phyloP scores from a whole-genome alignment of 140 eudicot genomes.

The Oenanthe javanica region DNA sequence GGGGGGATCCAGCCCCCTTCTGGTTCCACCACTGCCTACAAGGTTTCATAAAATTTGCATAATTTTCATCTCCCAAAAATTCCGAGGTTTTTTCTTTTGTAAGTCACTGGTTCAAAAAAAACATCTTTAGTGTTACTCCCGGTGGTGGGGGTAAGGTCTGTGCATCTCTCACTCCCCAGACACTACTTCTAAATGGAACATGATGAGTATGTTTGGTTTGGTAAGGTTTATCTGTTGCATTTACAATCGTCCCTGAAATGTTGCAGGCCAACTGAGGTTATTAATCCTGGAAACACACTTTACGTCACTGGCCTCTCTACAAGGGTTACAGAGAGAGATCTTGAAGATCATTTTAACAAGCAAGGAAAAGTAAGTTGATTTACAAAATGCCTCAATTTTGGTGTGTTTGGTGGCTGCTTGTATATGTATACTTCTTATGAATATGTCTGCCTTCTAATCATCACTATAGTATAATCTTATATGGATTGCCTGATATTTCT shows the following conservation, averaged over 20 bases:
- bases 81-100: too few relatives aligned
- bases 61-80: too few relatives aligned
- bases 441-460: neutral
- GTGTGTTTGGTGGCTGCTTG: neutral
- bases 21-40: too few relatives aligned
- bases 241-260: neutral
- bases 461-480: neutral
- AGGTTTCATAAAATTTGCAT: neutral
- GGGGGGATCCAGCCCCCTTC: too few relatives aligned
- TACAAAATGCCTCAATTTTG: neutral
- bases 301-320: constrained; percentile 84
- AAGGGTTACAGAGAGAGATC: constrained; percentile 71
- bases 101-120: neutral
- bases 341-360: constrained; percentile 63
- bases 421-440: neutral
- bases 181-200: neutral
- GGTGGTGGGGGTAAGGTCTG: neutral
- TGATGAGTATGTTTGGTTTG: neutral
- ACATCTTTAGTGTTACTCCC: neutral
- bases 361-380: constrained; percentile 58
- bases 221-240: neutral
- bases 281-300: constrained; percentile 72
- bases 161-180: neutral
- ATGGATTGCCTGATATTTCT: neutral
- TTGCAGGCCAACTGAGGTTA: constrained; percentile 38